Base-by-base conservation (phyloP, 2,329 filamentous ascomycete genomes). In the Fusarium marasasianum region DNA sequence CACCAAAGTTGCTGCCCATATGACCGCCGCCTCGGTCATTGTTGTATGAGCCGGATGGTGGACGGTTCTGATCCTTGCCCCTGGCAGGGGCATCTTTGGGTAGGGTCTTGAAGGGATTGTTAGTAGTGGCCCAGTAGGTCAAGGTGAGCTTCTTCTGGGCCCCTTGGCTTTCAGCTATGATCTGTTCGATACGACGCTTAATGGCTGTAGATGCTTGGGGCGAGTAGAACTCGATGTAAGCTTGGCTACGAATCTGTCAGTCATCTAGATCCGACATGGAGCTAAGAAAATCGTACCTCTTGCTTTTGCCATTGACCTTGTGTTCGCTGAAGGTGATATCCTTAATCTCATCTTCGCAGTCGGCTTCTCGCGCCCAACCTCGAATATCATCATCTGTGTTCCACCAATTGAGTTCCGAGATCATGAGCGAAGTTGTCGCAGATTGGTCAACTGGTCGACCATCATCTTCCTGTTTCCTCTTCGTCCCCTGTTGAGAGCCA, bases 251-350 rank as follows among this genome's bases (percentile, higher is more conserved):
- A 18, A 37, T 48, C 10, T 24, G 24, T 63, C 33, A 61, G 71
- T 78, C 55, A 69, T 60, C 40, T 48, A 51, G 29, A 35, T 38
- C 37, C 53, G 9, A 24, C 29, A 31, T 10, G 47, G 40, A 18
- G 22, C 15, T 26, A 43, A n/a, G 22, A 47, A 20, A 47, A 29
- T 6, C 57, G 9, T 87, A 97, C 95, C 96, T 96, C 86, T 98
- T 98, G 84, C 94, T 98, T 85, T 99, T 99, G 77, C 96, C 96
- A 77, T 99, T 99, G 54, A 98, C 95, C 82, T 99, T 99, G 84
- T 98, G 96, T 82, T 99, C 96, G 79, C 94, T 98, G 82, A 98
- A 99, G 0, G 95, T 98, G 58, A 99, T 91, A 70, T 98, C 96
- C 78, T 94, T 95, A 24, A 98, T 85, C 79, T 98, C 94, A 51